Evolutionary conservation across 2,329 filamentous ascomycete genomes (phyloP).

Genomic region (Alternaria brassicae): DNA sequence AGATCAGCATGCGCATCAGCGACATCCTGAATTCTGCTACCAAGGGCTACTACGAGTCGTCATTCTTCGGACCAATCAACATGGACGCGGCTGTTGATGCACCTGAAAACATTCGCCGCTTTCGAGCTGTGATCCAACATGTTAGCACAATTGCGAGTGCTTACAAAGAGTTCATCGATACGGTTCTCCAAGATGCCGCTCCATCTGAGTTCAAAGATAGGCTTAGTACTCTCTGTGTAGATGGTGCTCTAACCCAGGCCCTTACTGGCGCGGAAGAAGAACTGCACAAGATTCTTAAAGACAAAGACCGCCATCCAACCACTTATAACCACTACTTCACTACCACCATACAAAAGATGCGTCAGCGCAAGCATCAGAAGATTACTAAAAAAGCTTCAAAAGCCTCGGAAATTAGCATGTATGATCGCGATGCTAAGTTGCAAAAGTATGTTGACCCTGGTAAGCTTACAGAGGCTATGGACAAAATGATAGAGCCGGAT

Average conservation of each 20-base stretch:
- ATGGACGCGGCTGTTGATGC: conserved; percentile 25
- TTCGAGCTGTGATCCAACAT: conserved; percentile 64
- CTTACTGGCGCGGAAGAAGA: conserved; percentile 48
- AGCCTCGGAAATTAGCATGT: neutral
- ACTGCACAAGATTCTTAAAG: conserved; percentile 55
- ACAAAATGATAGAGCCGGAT: conserved; percentile 27
- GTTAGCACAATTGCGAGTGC: conserved; percentile 46
- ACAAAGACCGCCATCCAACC: conserved; percentile 58
- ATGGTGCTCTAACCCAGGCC: conserved; percentile 52
- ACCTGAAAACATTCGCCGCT: conserved; percentile 51
- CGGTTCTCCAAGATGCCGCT: conserved; percentile 47
- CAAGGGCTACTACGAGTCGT: conserved; percentile 60
- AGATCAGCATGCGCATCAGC: conserved; percentile 56
- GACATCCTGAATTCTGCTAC: conserved; percentile 56
- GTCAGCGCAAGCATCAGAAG: conserved; percentile 19
- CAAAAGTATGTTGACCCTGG: neutral
- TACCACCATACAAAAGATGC: conserved; percentile 28
- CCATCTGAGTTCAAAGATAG: conserved; percentile 51
- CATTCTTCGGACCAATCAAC: conserved; percentile 57
- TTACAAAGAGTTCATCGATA: conserved; percentile 47
- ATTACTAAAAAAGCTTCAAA: neutral
- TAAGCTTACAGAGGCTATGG: conserved; percentile 4
- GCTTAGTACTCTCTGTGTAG: conserved; percentile 50
- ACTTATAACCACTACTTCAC: conserved; percentile 61
- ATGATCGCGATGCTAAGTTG: neutral